Conservation (phyloP, 2,329 filamentous ascomycete species). For the Rutstroemia sp. region DNA sequence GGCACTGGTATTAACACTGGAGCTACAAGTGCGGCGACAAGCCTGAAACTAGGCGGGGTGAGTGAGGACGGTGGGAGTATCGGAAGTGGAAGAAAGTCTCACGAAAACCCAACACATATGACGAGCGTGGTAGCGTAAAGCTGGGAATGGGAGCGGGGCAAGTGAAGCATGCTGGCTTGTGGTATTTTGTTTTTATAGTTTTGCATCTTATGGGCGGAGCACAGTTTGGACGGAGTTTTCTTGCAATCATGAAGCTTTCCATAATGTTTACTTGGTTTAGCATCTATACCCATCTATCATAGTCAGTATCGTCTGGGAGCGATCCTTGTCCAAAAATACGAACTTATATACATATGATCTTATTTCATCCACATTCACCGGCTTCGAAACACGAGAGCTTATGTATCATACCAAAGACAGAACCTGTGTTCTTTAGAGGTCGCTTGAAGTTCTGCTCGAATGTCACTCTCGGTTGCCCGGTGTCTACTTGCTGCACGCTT, state of each 20-base stretch:
- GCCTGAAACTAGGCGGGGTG: constrained; percentile 1
- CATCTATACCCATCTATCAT: constrained; percentile 3
- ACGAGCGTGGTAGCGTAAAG: neutral
- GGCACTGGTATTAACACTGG: constrained; percentile 40
- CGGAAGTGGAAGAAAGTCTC: neutral
- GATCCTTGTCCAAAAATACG: too few species aligned
- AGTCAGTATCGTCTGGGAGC: neutral
- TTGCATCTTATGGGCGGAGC: neutral
- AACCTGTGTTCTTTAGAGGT: too few species aligned
- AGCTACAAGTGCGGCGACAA: neutral
- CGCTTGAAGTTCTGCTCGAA: too few species aligned
- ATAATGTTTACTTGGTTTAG: neutral
- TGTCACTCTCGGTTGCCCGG: too few species aligned
- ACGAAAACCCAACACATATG: neutral
- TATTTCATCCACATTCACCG: too few species aligned
- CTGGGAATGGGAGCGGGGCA: neutral
- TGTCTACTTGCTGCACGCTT: too few species aligned
- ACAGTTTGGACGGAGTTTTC: neutral
- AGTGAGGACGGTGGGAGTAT: constrained; percentile 7
- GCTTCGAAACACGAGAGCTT: too few species aligned
- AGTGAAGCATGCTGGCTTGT: neutral
- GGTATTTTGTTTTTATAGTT: constrained; percentile 3
- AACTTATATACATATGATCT: too few species aligned
- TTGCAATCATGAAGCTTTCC: neutral
- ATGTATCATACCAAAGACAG: too few species aligned